phyloP scores from a whole-genome alignment of 139 green algal species.

The Volvox africanus region DNA sequence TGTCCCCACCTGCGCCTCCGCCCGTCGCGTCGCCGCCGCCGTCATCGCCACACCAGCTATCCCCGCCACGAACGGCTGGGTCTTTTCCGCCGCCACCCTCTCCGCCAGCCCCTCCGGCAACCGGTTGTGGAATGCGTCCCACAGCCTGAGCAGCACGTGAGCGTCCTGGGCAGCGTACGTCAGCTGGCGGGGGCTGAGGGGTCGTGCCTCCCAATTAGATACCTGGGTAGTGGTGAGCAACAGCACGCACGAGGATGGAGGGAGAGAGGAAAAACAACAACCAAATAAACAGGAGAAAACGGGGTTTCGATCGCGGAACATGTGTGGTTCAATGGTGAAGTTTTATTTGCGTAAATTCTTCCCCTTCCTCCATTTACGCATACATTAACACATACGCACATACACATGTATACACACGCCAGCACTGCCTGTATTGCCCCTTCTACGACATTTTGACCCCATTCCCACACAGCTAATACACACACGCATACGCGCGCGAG shows the following conservation, averaged over 20 bases:
- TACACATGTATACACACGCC: background rate
- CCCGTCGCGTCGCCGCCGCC: background rate
- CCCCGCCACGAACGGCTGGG: background rate
- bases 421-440: background rate
- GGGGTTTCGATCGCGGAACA: background rate
- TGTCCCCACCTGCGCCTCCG: background rate
- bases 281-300: background rate
- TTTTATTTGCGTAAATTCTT: background rate
- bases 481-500: no score
- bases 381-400: no score
- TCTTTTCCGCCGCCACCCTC: constrained; percentile 36
- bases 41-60: background rate
- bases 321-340: background rate
- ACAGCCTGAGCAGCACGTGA: constrained; percentile 59
- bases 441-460: no score
- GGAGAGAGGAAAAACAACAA: no score
- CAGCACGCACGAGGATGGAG: no score
- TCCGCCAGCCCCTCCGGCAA: constrained; percentile 27
- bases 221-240: constrained; percentile 48
- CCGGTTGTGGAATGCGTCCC: constrained; percentile 17
- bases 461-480: no score
- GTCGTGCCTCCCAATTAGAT: constrained; percentile 74
- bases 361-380: background rate
- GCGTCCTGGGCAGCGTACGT: constrained; percentile 79
- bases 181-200: constrained; percentile 72